Conservation (phyloP, 768 basidiomycete species). For the Suillus discolor region DNA sequence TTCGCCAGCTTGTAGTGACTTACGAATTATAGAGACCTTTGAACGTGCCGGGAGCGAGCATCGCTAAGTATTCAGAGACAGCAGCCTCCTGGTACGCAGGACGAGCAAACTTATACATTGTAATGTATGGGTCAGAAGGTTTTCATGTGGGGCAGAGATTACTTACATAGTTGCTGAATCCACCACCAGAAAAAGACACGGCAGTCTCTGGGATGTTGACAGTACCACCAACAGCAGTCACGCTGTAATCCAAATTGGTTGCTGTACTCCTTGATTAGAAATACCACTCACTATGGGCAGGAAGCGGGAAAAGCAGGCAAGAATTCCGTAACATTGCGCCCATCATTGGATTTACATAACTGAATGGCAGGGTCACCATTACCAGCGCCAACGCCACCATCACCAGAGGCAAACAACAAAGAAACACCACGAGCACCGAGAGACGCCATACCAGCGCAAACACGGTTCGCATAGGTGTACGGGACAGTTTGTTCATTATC, state of each 20-base stretch:
- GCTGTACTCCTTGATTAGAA: not conserved
- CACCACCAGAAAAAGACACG: conserved; percentile 67
- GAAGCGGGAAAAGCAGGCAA: conserved; percentile 61
- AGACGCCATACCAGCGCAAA: conserved; percentile 63
- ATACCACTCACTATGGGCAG: conserved; percentile 51
- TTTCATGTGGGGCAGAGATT: no score
- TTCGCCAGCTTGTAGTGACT: conserved; percentile 17
- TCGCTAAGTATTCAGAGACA: conserved; percentile 46
- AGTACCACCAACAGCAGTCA: conserved; percentile 75
- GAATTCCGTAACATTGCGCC: conserved; percentile 55
- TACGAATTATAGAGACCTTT: conserved; percentile 63
- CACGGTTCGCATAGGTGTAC: conserved; percentile 54
- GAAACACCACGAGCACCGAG: conserved; percentile 71
- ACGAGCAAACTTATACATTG: conserved; percentile 44
- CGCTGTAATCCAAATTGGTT: conserved; percentile 38
- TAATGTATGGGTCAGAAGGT: not conserved
- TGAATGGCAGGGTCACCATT: conserved; percentile 53
- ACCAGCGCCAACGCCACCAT: conserved; percentile 69
- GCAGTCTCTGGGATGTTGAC: conserved; percentile 59
- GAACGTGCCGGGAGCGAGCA: conserved; percentile 51
- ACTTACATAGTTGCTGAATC: conserved; percentile 70
- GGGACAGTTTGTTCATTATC: conserved; percentile 80
- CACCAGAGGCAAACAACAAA: conserved; percentile 66
- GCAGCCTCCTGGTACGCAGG: conserved; percentile 55
- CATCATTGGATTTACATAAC: conserved; percentile 61